Percentiles rank a stretch among this genome's conserved stretches.
phyloP scores from a whole-genome alignment of 805 yeast genomes.

The Cyberlindnera mycetangii region DNA sequence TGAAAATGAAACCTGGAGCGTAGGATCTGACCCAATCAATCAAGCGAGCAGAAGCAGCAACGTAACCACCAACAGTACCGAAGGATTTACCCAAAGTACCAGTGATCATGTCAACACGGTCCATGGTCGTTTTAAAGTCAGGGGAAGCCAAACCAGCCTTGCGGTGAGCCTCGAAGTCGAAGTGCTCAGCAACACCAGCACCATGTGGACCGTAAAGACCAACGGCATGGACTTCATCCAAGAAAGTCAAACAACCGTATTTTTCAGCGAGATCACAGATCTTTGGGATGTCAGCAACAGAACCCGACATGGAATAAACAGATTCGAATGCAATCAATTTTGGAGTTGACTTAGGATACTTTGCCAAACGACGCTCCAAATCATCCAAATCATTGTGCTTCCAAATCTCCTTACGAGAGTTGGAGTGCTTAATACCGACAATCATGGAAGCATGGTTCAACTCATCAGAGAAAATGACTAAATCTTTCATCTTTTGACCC shows the following conservation, averaged over 20 bases:
- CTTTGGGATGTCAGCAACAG: slow-evolving; percentile 87
- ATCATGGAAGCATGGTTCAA: slow-evolving; percentile 98
- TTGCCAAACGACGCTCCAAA: slow-evolving; percentile 72
- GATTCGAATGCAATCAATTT: slow-evolving; percentile 96
- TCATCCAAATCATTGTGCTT: slow-evolving; percentile 87
- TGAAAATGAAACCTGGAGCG: slow-evolving; percentile 97
- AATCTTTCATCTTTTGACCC: slow-evolving; percentile 85
- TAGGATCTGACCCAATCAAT: slow-evolving; percentile 95
- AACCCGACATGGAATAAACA: slow-evolving; percentile 98
- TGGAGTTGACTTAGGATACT: slow-evolving; percentile 84
- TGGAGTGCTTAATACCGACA: slow-evolving; percentile 88
- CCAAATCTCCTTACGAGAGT: slow-evolving; percentile 84
- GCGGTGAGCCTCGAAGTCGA: slow-evolving; percentile 82
- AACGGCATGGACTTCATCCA: slow-evolving; percentile 98
- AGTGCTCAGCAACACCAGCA: slow-evolving; percentile 98
- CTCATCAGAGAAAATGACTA: slow-evolving; percentile 90
- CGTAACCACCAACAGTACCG: slow-evolving; percentile 97
- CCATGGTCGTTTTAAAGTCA: slow-evolving; percentile 62
- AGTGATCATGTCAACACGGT: slow-evolving; percentile 91
- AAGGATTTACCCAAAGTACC: slow-evolving; percentile 97
- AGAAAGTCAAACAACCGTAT: slow-evolving; percentile 94
- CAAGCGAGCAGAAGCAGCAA: slow-evolving; percentile 80
- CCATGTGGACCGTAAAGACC: slow-evolving; percentile 99
- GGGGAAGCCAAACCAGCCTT: slow-evolving; percentile 58
- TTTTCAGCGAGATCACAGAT: slow-evolving; percentile 96